Percentiles rank a stretch among this genome's conserved stretches.
phyloP scores from a whole-genome alignment of 495 filamentous ascomycete species.

The Barbatosphaeria neglecta region DNA sequence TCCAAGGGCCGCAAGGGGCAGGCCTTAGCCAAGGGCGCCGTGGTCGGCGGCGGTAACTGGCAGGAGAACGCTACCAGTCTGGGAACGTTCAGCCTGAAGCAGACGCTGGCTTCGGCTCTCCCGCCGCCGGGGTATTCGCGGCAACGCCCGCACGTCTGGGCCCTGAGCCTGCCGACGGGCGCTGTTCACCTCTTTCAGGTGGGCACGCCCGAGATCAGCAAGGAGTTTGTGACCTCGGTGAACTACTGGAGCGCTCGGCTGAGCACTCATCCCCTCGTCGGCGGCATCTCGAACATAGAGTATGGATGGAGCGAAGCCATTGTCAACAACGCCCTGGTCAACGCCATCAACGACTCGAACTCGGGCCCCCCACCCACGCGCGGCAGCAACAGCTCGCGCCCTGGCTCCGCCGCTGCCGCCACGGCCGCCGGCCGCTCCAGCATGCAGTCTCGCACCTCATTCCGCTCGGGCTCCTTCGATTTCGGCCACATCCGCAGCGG shows the following conservation, averaged over 20 bases:
- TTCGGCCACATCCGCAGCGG: constrained; percentile 11
- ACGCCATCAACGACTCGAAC: constrained; percentile 32
- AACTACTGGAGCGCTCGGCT: constrained; percentile 97
- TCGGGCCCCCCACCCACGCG: constrained; percentile 7
- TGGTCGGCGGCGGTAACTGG: constrained; percentile 94
- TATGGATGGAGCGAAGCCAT: constrained; percentile 93
- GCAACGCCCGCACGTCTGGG: constrained; percentile 84
- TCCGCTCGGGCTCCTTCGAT: constrained; percentile 30
- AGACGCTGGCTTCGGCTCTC: constrained; percentile 83
- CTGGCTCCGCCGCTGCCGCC: constrained; percentile 27
- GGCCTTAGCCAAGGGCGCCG: constrained; percentile 37
- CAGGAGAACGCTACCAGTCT: constrained; percentile 84
- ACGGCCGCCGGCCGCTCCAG: constrained; percentile 19
- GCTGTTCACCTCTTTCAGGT: constrained; percentile 97
- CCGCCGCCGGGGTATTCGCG: constrained; percentile 91
- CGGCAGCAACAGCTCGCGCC: constrained; percentile 25
- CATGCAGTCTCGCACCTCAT: constrained; percentile 29
- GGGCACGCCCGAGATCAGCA: constrained; percentile 87
- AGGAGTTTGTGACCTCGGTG: constrained; percentile 84
- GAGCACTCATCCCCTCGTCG: constrained; percentile 82
- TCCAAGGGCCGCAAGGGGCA: constrained; percentile 47
- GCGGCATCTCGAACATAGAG: constrained; percentile 91
- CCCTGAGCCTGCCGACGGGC: constrained; percentile 80
- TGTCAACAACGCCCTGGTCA: constrained; percentile 61
- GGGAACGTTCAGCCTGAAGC: constrained; percentile 76